Conservation (phyloP, 139 green algal genomes). For the Coelastrella sp. region DNA sequence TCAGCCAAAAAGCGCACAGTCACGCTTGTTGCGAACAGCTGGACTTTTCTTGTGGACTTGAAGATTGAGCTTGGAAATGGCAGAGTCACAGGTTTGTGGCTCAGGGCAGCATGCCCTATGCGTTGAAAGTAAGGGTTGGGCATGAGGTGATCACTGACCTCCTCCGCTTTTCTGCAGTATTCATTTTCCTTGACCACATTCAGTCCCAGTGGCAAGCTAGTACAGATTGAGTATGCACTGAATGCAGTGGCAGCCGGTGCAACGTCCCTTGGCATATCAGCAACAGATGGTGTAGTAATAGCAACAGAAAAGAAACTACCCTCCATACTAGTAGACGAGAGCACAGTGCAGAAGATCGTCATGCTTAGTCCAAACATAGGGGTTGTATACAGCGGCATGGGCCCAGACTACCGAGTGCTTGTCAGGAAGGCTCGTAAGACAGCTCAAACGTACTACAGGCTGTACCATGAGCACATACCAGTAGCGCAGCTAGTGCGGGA, state of each 20-base stretch:
- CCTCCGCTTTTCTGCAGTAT: constrained; percentile 41
- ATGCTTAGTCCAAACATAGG: constrained; percentile 94
- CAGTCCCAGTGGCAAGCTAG: constrained; percentile 97
- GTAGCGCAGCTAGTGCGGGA: constrained; percentile 97
- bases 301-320: constrained; percentile 99
- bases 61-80: constrained; percentile 20
- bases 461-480: constrained; percentile 98
- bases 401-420: constrained; percentile 96
- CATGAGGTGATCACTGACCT: neutral
- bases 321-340: constrained; percentile 89
- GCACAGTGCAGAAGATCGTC: constrained; percentile 94
- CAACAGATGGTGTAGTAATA: constrained; percentile 97
- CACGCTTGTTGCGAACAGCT: no score
- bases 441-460: constrained; percentile 90
- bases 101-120: neutral
- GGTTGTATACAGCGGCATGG: constrained; percentile 98
- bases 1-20: no score
- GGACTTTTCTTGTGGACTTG: no score
- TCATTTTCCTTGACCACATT: constrained; percentile 98
- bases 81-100: constrained; percentile 43
- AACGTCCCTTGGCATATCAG: constrained; percentile 97
- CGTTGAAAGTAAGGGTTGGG: neutral
- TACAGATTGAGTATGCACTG: constrained; percentile 99
- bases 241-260: constrained; percentile 93
- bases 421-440: constrained; percentile 93